Base-by-base conservation (phyloP, 106 monocot species). In the Dactylorhiza incarnata region DNA sequence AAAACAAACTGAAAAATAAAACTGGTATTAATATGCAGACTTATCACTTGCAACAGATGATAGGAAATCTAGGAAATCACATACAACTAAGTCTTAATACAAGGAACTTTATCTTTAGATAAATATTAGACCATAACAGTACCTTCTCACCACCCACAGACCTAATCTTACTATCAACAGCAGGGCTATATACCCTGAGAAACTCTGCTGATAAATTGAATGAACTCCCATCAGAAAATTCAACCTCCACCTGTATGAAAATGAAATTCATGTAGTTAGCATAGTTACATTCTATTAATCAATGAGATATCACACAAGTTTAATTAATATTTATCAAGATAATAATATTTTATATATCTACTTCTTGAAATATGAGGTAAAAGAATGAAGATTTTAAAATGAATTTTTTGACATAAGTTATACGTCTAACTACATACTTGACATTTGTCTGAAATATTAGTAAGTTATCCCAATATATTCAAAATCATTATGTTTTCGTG, bases 111-210 rank as follows among this genome's bases (percentile, higher is more conserved):
- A 68, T 49, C 69, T 72, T 26, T 46, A 46, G 3, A 15, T 1
- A 72, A 16, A 16, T 6, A 72, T 61, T 16, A 70, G 4, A 68
- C 9, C 16, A 20, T 56, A 52, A 49, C 49, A 66, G 79, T 88
- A 94, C 95, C 95, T 95, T 93, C 69, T 93, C 95, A 73, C 92
- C 93, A 45, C 83, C 84, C 7, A 95, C 45, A 12, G 92, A 84
- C 80, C 88, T 88, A 72, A 95, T 84, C 77, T 95, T 95, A 81
- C 95, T 90, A 80, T 95, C 90, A 68, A 79, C 95, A 50, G 95
- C 90, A 70, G 95, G 95, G 78, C 95, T 95, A 69, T 90, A 68
- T 68, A 95, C 80, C 82, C 95, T 81, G 29, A 95, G 90, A 74
- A 85, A 95, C 72, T 95, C 95, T 13, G 95, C 86, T 45, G 95